phyloP scores from a whole-genome alignment of 164 flowering plant species.

The Berberis thunbergii region DNA sequence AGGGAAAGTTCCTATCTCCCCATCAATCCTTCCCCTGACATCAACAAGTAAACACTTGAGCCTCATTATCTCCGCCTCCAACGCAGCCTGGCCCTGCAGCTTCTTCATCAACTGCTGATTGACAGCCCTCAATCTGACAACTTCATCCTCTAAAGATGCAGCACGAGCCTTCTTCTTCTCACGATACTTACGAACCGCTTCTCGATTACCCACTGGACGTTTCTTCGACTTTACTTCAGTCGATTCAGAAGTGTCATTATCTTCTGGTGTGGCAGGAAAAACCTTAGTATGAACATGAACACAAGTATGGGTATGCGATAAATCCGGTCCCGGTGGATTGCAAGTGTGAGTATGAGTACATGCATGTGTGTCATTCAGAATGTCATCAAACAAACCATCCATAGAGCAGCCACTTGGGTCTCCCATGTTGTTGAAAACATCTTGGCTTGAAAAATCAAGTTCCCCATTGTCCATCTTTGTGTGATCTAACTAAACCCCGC shows the following conservation, averaged over 20 bases:
- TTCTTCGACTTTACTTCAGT: slow-evolving; percentile 53
- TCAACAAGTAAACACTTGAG: slow-evolving; percentile 94
- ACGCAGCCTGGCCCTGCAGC: slow-evolving; percentile 75
- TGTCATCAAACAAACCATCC: slow-evolving; percentile 64
- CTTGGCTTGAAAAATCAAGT: slow-evolving; percentile 67
- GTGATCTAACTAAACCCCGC: too few species aligned
- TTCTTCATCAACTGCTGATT: slow-evolving; percentile 82
- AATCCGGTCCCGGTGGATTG: slow-evolving; percentile 93
- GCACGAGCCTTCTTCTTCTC: slow-evolving; percentile 91
- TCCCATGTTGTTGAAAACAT: slow-evolving; percentile 39
- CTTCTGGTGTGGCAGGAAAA: slow-evolving; percentile 46
- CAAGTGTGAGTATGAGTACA: slow-evolving; percentile 94
- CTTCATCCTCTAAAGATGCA: slow-evolving; percentile 90
- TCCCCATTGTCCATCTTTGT: slow-evolving; percentile 73
- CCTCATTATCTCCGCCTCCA: slow-evolving; percentile 85
- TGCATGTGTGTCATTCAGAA: slow-evolving; percentile 69
- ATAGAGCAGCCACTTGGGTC: slow-evolving; percentile 52
- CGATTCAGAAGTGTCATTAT: slow-evolving; percentile 50
- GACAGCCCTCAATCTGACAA: slow-evolving; percentile 45
- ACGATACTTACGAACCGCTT: slow-evolving; percentile 94
- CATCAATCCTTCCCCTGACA: slow-evolving; percentile 94
- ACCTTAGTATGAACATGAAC: slow-evolving; percentile 90
- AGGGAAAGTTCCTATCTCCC: slow-evolving; percentile 93
- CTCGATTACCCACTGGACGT: slow-evolving; percentile 71
- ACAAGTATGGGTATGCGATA: slow-evolving; percentile 88